Evolutionary conservation across 2,329 filamentous ascomycete genomes (phyloP).

Genomic region (Paracamarosporium sp.): DNA sequence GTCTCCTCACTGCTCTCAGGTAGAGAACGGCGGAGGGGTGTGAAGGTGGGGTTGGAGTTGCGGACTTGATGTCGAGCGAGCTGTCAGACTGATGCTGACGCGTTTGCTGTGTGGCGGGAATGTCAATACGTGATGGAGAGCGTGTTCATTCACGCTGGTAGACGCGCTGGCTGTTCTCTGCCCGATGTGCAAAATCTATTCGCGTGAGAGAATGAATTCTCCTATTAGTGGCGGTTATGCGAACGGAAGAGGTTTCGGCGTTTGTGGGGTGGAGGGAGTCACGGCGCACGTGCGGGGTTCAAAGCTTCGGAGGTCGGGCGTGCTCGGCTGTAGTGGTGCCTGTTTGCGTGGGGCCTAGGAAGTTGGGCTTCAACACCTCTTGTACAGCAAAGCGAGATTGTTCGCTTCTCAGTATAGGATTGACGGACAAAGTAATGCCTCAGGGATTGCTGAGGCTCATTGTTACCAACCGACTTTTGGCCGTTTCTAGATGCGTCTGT

Average conservation of each 20-base stretch:
- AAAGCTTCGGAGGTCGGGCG: too few species aligned
- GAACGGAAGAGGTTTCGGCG: background rate
- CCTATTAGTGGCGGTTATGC: background rate
- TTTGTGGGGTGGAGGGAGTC: background rate
- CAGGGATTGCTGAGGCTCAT: background rate
- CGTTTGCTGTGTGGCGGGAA: background rate
- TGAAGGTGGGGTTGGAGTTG: background rate
- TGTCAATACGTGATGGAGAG: background rate
- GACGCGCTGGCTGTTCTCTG: background rate
- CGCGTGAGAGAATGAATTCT: background rate
- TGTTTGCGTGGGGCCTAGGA: background rate
- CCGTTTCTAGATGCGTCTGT: background rate
- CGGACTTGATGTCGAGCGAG: background rate
- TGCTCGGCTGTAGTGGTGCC: background rate
- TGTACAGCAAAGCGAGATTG: background rate
- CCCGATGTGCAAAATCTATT: background rate
- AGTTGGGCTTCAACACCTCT: background rate
- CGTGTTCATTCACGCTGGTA: background rate
- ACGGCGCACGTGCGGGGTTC: conserved; percentile 1
- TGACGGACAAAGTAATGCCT: background rate
- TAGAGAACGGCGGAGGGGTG: background rate
- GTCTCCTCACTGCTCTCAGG: background rate
- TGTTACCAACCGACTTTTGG: background rate
- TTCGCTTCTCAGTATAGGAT: background rate
- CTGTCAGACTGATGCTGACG: background rate